These are phyloP conservation scores for Termitomyces sp. DNA, from an alignment of 1,284 basidiomycete species.

Conservation along the genomic window DNA sequence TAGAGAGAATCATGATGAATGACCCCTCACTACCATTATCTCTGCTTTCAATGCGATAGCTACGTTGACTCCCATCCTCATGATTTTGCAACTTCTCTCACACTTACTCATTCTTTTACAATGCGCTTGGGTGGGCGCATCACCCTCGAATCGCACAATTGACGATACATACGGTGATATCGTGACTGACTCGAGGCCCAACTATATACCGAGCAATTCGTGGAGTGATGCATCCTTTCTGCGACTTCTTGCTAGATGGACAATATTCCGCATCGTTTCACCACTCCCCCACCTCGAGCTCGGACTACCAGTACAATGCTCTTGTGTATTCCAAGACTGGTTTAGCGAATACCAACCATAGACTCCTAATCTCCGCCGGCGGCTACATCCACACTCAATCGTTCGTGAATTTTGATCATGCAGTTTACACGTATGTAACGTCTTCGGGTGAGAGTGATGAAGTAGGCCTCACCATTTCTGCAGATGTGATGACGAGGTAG, in stretches of 20 bases:
- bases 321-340: slow-evolving; percentile 22
- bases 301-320: slow-evolving; percentile 20
- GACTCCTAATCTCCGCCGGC: slow-evolving; percentile 21
- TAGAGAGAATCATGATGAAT: too few species aligned
- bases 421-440: slow-evolving; percentile 34
- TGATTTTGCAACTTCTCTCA: background rate
- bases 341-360: slow-evolving; percentile 23
- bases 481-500: background rate
- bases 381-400: background rate
- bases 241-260: slow-evolving; percentile 28
- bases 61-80: background rate
- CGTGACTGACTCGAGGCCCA: slow-evolving; percentile 23
- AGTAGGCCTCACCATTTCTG: too few species aligned
- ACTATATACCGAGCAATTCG: slow-evolving; percentile 19
- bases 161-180: slow-evolving; percentile 33
- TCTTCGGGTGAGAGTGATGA: too few species aligned
- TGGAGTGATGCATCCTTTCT: slow-evolving; percentile 26
- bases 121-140: background rate
- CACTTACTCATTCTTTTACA: background rate
- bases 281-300: slow-evolving; percentile 20
- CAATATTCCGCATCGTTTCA: slow-evolving; percentile 16
- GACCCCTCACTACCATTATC: too few species aligned
- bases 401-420: slow-evolving; percentile 36
- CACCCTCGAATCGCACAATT: slow-evolving; percentile 28
- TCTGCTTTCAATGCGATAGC: too few species aligned